Evolutionary conservation across 2,329 filamentous ascomycete genomes (phyloP).

Genomic region (Zymoseptoria brevis): DNA sequence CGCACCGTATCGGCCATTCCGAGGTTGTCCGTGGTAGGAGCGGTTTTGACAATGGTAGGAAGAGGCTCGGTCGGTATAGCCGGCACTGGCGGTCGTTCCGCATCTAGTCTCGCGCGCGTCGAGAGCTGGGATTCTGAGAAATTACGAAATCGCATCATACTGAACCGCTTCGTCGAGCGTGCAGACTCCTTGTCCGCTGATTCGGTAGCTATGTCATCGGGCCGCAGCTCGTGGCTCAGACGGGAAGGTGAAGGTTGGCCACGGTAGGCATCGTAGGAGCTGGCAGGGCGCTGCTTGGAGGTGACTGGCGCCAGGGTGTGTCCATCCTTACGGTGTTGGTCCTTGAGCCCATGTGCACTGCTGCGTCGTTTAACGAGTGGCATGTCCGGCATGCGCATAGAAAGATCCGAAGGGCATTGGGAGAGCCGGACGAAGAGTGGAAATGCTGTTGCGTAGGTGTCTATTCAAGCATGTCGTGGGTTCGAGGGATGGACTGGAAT

Average conservation of each 20-base stretch:
- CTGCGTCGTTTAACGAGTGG: not conserved
- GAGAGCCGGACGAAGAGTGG: not conserved
- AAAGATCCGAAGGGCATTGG: not conserved
- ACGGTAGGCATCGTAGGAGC: slow-evolving; percentile 10
- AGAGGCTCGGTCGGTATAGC: slow-evolving; percentile 32
- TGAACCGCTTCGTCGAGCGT: slow-evolving; percentile 45
- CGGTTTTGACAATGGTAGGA: slow-evolving; percentile 79
- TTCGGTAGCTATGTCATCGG: slow-evolving; percentile 15
- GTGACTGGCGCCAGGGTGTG: not conserved
- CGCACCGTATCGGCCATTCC: slow-evolving; percentile 3
- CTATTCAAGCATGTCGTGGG: not conserved
- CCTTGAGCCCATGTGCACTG: not conserved
- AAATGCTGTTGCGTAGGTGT: not conserved
- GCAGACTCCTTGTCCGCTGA: slow-evolving; percentile 9
- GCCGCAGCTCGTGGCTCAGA: slow-evolving; percentile 21
- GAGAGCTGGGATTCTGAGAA: slow-evolving; percentile 88
- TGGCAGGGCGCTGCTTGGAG: slow-evolving; percentile 9
- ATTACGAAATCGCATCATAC: slow-evolving; percentile 75
- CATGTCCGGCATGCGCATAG: not conserved
- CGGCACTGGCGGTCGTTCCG: slow-evolving; percentile 44
- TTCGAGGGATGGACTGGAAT: not conserved
- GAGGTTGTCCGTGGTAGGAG: slow-evolving; percentile 57
- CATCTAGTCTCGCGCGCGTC: slow-evolving; percentile 51
- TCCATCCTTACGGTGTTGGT: not conserved
- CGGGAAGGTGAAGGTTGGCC: slow-evolving; percentile 12